Conservation (phyloP, 345 rosid species). For the Hypericum perforatum region DNA sequence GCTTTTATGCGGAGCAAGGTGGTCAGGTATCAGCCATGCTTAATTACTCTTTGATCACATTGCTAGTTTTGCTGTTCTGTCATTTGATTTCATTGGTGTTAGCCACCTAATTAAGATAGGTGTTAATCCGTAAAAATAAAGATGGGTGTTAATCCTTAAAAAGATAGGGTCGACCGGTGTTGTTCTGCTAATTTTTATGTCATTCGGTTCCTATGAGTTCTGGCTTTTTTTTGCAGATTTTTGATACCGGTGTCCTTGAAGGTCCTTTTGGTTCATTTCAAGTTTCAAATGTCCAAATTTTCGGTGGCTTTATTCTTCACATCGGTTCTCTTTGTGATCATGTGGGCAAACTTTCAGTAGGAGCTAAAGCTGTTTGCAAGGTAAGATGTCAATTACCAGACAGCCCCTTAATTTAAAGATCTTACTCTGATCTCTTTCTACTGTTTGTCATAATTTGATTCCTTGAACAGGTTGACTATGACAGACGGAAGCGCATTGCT, state of each 20-base stretch:
- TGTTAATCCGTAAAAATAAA: too few relatives aligned
- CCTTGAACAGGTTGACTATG: slow-evolving; percentile 73
- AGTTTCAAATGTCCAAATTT: slow-evolving; percentile 78
- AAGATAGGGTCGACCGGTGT: too few relatives aligned
- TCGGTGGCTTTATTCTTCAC: slow-evolving; percentile 87
- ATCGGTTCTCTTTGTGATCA: slow-evolving; percentile 52
- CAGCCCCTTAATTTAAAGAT: slow-evolving; percentile 5
- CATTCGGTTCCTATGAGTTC: not conserved
- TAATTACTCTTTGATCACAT: not conserved
- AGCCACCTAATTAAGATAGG: too few relatives aligned
- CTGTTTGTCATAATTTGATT: not conserved
- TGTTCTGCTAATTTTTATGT: too few relatives aligned
- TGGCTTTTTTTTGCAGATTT: slow-evolving; percentile 47
- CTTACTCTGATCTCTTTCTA: not conserved
- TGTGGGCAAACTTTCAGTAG: slow-evolving; percentile 40
- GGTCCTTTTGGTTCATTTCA: slow-evolving; percentile 68
- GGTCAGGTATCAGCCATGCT: slow-evolving; percentile 63
- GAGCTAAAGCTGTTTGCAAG: slow-evolving; percentile 41
- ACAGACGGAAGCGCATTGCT: slow-evolving; percentile 77
- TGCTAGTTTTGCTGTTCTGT: not conserved
- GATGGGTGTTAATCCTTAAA: too few relatives aligned
- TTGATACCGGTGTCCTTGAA: slow-evolving; percentile 66
- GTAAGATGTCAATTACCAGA: not conserved
- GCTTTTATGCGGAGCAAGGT: slow-evolving; percentile 99
- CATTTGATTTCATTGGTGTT: too few relatives aligned